Conservation (phyloP, 2,329 filamentous ascomycete genomes). For the Hymenoscyphus occultus region DNA sequence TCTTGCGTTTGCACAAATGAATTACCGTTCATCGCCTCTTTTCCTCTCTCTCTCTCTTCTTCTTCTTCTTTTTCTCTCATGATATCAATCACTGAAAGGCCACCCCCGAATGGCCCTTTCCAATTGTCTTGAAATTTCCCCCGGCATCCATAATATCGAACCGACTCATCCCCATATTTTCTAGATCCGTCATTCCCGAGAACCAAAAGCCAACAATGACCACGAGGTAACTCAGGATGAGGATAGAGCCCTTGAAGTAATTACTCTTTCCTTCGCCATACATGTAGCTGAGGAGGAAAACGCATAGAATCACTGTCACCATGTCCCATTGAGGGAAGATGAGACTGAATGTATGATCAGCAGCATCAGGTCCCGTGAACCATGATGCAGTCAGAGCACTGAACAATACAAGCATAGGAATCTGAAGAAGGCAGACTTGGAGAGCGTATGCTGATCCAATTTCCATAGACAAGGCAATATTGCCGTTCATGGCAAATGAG, state of each 20-base stretch:
- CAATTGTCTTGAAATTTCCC: constrained; percentile 35
- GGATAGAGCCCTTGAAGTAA: constrained; percentile 98
- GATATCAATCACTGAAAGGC: constrained; percentile 33
- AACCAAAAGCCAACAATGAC: constrained; percentile 91
- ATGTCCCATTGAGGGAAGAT: constrained; percentile 99
- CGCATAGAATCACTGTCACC: constrained; percentile 92
- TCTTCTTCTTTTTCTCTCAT: background rate
- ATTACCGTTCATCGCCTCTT: background rate
- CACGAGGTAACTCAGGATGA: constrained; percentile 89
- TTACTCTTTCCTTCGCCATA: constrained; percentile 99
- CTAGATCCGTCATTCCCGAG: constrained; percentile 50
- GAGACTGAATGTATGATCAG: constrained; percentile 71
- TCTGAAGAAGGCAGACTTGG: constrained; percentile 92
- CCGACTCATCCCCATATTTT: constrained; percentile 33
- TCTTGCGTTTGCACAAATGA: background rate
- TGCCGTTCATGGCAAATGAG: constrained; percentile 99
- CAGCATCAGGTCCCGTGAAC: constrained; percentile 52
- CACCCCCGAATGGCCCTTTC: constrained; percentile 30
- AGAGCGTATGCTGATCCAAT: constrained; percentile 96
- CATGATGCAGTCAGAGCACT: constrained; percentile 68
- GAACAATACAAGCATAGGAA: constrained; percentile 88
- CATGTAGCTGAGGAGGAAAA: constrained; percentile 95
- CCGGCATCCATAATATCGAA: constrained; percentile 37
- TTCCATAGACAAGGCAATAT: constrained; percentile 98
- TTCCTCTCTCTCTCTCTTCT: no score